phyloP scores from a whole-genome alignment of 2,329 filamentous ascomycete genomes.

The Penicillium sp. region DNA sequence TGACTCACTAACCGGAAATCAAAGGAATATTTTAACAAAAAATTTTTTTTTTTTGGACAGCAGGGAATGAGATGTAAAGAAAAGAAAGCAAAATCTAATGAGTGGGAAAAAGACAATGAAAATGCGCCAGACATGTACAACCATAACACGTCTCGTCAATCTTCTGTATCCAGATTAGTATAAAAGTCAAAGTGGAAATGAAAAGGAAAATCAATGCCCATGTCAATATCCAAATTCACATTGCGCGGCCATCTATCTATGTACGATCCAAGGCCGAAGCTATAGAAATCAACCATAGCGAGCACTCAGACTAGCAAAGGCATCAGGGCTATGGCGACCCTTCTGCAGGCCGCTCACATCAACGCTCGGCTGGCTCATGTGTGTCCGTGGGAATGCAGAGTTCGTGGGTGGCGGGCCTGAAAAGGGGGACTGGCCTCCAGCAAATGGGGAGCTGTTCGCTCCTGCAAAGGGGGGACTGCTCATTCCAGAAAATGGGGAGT shows the following conservation, averaged over 20 bases:
- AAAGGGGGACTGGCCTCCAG: slow-evolving; percentile 2
- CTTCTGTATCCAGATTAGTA: slow-evolving; percentile 21
- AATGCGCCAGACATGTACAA: slow-evolving; percentile 18
- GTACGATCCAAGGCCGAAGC: background rate
- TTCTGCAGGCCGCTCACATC: slow-evolving; percentile 49
- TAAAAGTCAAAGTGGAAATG: background rate
- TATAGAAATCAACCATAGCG: slow-evolving; percentile 37
- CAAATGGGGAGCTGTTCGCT: slow-evolving; percentile 5
- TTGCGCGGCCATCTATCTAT: background rate
- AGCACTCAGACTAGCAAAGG: slow-evolving; percentile 52
- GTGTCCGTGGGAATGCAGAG: slow-evolving; percentile 28
- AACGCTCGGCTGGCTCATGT: slow-evolving; percentile 52
- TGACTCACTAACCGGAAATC: slow-evolving; percentile 6
- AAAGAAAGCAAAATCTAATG: slow-evolving; percentile 2
- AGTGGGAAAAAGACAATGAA: slow-evolving; percentile 13
- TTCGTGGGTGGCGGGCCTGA: slow-evolving; percentile 18
- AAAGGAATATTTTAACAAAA: background rate
- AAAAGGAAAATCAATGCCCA: background rate
- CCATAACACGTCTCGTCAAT: slow-evolving; percentile 15
- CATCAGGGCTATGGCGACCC: slow-evolving; percentile 52
- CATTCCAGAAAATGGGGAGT: slow-evolving; percentile 5
- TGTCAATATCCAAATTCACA: slow-evolving; percentile 7
- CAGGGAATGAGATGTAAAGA: slow-evolving; percentile 1
- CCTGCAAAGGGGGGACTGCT: slow-evolving; percentile 4
- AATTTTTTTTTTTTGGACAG: no score